A percentile compares a stretch with the other conserved stretches of the same genome.
phyloP scores from a whole-genome alignment of 2,329 filamentous ascomycete species.

The Sclerotinia borealis region DNA sequence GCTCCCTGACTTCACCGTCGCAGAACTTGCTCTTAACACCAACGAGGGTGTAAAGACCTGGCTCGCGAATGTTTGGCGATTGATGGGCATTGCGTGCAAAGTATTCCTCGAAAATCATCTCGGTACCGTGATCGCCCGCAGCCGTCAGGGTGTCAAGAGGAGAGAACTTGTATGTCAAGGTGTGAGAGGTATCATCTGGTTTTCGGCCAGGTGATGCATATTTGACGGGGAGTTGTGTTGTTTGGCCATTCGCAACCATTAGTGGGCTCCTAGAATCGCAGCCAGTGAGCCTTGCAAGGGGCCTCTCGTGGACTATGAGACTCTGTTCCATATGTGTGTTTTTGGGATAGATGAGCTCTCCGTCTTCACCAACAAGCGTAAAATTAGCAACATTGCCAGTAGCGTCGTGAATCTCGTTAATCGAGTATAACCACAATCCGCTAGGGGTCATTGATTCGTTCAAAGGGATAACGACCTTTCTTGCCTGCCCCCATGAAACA shows the following conservation, averaged over 20 bases:
- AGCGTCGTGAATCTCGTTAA: constrained; percentile 88
- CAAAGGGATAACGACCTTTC: constrained; percentile 70
- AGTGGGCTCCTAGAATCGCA: constrained; percentile 78
- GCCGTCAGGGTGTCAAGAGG: constrained; percentile 63
- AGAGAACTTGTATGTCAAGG: constrained; percentile 76
- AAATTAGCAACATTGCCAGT: constrained; percentile 85
- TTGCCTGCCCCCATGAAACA: constrained; percentile 72
- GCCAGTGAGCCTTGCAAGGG: constrained; percentile 61
- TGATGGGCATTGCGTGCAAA: constrained; percentile 56
- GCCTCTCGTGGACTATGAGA: constrained; percentile 83
- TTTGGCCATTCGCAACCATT: constrained; percentile 71
- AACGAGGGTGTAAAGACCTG: constrained; percentile 81
- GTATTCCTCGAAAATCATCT: constrained; percentile 51
- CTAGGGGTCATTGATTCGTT: constrained; percentile 81
- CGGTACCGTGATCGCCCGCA: constrained; percentile 61
- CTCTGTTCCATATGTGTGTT: constrained; percentile 62
- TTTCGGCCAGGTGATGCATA: constrained; percentile 58
- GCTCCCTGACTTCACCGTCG: constrained; percentile 82
- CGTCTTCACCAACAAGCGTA: constrained; percentile 58
- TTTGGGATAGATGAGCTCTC: constrained; percentile 53
- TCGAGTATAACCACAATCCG: constrained; percentile 81
- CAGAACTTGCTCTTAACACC: constrained; percentile 77
- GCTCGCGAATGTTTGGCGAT: constrained; percentile 61
- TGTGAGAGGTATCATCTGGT: constrained; percentile 60
- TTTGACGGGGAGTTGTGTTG: constrained; percentile 61